Base-by-base conservation (phyloP, 768 basidiomycete genomes). In the Hericium coralloides region DNA sequence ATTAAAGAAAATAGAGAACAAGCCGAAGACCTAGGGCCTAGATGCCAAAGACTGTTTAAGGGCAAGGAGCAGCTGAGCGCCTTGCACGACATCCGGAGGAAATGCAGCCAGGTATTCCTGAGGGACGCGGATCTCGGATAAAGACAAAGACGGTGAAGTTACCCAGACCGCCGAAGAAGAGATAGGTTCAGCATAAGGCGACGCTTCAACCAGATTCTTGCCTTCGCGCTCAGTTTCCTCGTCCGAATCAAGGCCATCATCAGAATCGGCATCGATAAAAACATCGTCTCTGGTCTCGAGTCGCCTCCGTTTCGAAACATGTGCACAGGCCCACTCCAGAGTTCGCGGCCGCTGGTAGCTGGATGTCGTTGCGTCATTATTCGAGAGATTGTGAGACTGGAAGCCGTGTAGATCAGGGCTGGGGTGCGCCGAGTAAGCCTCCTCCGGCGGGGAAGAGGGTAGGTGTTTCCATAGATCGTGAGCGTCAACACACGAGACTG, bases 271-370 rank as follows among this genome's bases (percentile, higher is more conserved):
- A n/a, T 14, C 4, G 47, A 14, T 12, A 14, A 45, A 17, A 2
- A 22, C n/a, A 45, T 45, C 20, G 4, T 59, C 60, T 17, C 49
- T 50, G 12, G 60, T 56, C 38, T 60, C 51, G 37, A 70, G 72
- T 38, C 67, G 66, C 18, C 31, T 31, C 31, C 74, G 74, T 57
- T 74, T 75, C 17, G 70, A 60, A 20, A 70, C 68, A 48, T 67
- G 71, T 23, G 75, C 70, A 59, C 76, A 77, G 14, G 76, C 76
- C 76, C 75, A 77, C 59, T 77, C 76, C 12, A 78, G 70, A 2
- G 71, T 73, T 51, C 68, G 69, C 52, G 65, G 58, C 22, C 62
- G 63, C 60, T 67, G 69, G 43, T 58, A 57, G 48, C 9, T 59
- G 39, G 47, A 41, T n/a, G 26, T 26, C 15, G 55, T 56, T 25